Conservation (phyloP, 495 filamentous ascomycete genomes). For the Neurospora terricola region DNA sequence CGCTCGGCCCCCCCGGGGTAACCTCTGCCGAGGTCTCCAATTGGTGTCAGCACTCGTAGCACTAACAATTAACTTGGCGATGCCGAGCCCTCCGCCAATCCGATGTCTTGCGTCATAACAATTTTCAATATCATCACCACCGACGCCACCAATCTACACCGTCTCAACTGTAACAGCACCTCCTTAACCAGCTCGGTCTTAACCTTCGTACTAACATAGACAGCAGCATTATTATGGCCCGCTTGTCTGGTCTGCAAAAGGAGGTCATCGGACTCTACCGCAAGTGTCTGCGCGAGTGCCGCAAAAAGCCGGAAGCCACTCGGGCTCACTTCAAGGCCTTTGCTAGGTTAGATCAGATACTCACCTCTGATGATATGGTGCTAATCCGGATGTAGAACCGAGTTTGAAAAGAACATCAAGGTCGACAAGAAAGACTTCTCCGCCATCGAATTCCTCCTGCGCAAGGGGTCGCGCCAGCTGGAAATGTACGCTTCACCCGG, state of each 20-base stretch:
- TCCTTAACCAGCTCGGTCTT: neutral
- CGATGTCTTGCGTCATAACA: neutral
- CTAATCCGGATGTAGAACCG: slow-evolving; percentile 38
- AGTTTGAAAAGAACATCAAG: slow-evolving; percentile 62
- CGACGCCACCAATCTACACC: neutral
- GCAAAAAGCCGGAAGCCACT: slow-evolving; percentile 60
- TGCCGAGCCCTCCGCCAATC: neutral
- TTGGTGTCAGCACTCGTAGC: neutral
- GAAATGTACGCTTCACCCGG: slow-evolving; percentile 75
- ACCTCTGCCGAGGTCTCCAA: neutral
- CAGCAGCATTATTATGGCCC: slow-evolving; percentile 6
- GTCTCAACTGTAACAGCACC: neutral
- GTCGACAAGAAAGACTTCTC: slow-evolving; percentile 83
- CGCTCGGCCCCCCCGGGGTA: neutral
- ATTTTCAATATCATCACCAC: neutral
- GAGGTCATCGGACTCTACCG: slow-evolving; percentile 83
- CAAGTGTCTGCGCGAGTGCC: slow-evolving; percentile 66
- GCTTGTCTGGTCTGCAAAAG: slow-evolving; percentile 81
- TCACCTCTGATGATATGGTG: neutral
- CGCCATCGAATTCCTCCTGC: slow-evolving; percentile 78
- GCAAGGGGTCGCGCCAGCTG: slow-evolving; percentile 76
- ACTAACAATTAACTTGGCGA: neutral
- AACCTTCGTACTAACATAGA: neutral
- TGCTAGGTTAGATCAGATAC: slow-evolving; percentile 19
- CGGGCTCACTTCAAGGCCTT: slow-evolving; percentile 31